Evolutionary conservation across 306 rosid species (phyloP), one percentile per base, ranked within the genome.

Genomic region (Vigna unguiculata): DNA sequence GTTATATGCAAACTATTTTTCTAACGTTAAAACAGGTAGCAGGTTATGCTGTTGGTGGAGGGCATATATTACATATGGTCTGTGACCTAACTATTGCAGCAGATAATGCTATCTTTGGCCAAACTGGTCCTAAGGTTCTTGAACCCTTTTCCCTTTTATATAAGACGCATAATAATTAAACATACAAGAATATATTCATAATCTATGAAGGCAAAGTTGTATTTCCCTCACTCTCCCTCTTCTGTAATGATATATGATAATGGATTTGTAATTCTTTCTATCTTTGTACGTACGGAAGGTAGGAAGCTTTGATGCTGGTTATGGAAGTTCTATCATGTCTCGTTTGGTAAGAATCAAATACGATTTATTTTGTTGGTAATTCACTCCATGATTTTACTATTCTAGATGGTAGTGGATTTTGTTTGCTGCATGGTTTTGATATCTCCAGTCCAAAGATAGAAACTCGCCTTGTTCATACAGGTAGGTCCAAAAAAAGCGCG

Each of bases 301-400:
- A 54, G 98, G 98, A 74, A 95, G 98, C 87, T 95, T 95, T 47
- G 98, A 92, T 78, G 98, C 98, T 83, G 98, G 98, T 41, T 95
- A 92, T 77, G 98, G 98, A 82, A 90, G 98, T 83, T 90, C 97
- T 68, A 88, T 89, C 78, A 95, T 95, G 98, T 89, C 97, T 22
- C 90, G 97, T 67, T 82, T 95, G 96, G 98, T 90, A 85, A 83
- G 83, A 46, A 64, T 65, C 46, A 52, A 74, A 55, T 25, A 7
- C 54, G n/a, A 9, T 17, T 62, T 61, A 52, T 69, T 52, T 53
- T 71, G 36, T 58, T 76, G 8, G 6, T 12, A 61, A 46, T 51
- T 66, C 61, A 43, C 47, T 65, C 10, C 62, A 9, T 58, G 11
- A 47, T 32, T 34, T n/a, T 60, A 40, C 45, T 45, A 65, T 69